Base-by-base conservation (phyloP, 805 yeast species). In the Wickerhamomyces xylosicus region DNA sequence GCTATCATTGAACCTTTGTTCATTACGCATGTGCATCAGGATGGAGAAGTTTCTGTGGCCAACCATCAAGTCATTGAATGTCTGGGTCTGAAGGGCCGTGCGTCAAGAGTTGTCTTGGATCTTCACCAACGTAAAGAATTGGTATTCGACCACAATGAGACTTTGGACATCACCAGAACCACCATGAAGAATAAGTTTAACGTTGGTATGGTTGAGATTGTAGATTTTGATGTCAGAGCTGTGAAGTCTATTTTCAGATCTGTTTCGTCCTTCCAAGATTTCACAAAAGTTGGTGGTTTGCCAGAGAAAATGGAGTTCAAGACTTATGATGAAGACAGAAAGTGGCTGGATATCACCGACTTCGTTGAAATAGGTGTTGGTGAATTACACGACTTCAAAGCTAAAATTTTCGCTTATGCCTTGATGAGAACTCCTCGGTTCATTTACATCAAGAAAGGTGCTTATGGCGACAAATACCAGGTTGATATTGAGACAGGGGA, bases 1-100 rank as follows among this genome's bases (percentile, higher is more conserved):
- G 78, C 95, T 32, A 71, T 72, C 39, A 61, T 90, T 35, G 67
- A 75, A 20, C 89, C 95, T 1, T 62, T 92, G 15, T 85, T 75
- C 47, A 62, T 90, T 11, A 67, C 90, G 1, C 95, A 89, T 57
- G 67, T 78, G 18, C 81, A 82, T 51, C 67, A 78, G 22, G 77
- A 73, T 42, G 64, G 69, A 20, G 60, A 63, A 9, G 46, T 49
- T 13, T 60, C 56, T n/a, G 51, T 53, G n/a, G 57, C 62, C 3
- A 67, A 68, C 10, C 65, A 67, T 28, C 58, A 57, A 35, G 64
- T 62, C 31, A 41, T 59, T 37, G 67, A 65, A 31, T 58, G 69
- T 4, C 72, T 83, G 19, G 98, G 98, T 8, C 43, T 89, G 19
- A 81, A 84, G 53, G 77, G 73, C 5, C 73, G 71, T 41, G 64